phyloP scores from a whole-genome alignment of 2,329 filamentous ascomycete genomes.

The Diaporthe vaccinii region DNA sequence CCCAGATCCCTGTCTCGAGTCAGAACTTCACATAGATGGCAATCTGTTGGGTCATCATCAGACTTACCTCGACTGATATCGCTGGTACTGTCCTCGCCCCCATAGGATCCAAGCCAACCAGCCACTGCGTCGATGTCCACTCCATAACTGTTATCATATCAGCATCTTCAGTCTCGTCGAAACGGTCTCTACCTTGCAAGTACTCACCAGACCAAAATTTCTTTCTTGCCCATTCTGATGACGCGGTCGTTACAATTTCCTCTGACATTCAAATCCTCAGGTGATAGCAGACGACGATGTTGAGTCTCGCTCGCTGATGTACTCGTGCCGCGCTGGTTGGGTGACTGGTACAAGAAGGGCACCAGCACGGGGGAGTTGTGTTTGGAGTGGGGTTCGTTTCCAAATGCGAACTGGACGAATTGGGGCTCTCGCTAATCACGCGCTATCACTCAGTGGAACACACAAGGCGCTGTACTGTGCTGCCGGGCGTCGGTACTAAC shows the following conservation, averaged over 20 bases:
- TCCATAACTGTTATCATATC: conserved; percentile 63
- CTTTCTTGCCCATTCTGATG: conserved; percentile 45
- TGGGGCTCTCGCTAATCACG: neutral
- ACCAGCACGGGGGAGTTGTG: neutral
- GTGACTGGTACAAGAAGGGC: neutral
- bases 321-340: neutral
- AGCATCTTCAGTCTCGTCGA: neutral
- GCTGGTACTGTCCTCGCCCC: conserved; percentile 78
- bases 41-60: neutral
- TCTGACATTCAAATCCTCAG: neutral
- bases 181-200: too few species aligned
- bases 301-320: neutral
- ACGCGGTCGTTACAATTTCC: neutral
- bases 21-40: neutral
- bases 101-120: conserved; percentile 82
- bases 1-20: conserved; percentile 65
- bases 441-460: neutral
- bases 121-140: conserved; percentile 84
- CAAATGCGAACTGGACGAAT: neutral
- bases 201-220: conserved; percentile 45
- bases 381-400: neutral
- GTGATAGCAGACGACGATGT: neutral
- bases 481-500: neutral
- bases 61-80: conserved; percentile 77
- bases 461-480: neutral